phyloP scores from a whole-genome alignment of 2,329 filamentous ascomycete genomes.

The Sarocladium kiliense region DNA sequence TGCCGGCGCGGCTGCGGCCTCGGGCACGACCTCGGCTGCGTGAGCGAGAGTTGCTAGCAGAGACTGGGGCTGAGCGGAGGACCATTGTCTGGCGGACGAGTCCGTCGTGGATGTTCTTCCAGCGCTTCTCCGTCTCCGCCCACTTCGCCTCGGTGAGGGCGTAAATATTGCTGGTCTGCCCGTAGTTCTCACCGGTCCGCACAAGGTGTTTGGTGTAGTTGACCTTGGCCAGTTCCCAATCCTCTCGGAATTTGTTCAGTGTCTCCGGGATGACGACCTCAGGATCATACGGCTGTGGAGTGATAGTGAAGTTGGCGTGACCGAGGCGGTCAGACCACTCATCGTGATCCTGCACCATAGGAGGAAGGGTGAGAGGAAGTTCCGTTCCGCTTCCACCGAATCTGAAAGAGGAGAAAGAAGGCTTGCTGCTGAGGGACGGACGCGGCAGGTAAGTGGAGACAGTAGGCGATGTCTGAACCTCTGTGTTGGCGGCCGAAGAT shows the following conservation, averaged over 20 bases:
- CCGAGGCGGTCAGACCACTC: constrained; percentile 82
- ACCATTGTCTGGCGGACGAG: constrained; percentile 50
- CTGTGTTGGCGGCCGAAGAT: constrained; percentile 24
- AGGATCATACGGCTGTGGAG: constrained; percentile 73
- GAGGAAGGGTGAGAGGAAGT: constrained; percentile 51
- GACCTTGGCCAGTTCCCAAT: constrained; percentile 78
- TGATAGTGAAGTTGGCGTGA: constrained; percentile 89
- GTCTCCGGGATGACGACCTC: constrained; percentile 52
- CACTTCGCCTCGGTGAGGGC: constrained; percentile 83
- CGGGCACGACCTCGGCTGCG: constrained; percentile 24
- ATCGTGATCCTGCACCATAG: constrained; percentile 65
- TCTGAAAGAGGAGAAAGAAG: constrained; percentile 71
- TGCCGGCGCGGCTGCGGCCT: constrained; percentile 10
- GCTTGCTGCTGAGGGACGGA: constrained; percentile 70
- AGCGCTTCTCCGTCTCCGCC: constrained; percentile 70
- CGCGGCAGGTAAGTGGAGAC: constrained; percentile 41
- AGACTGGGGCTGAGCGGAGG: constrained; percentile 20
- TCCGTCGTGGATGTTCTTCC: constrained; percentile 65
- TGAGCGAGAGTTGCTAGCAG: constrained; percentile 26
- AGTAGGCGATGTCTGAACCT: constrained; percentile 31
- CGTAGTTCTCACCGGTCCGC: constrained; percentile 85
- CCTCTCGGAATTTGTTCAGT: constrained; percentile 60
- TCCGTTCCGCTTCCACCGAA: constrained; percentile 57
- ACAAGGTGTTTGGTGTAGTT: constrained; percentile 89
- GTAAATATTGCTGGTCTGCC: constrained; percentile 83